Evolutionary conservation across 2,329 filamentous ascomycete genomes (phyloP).

Genomic region (Penicillium sp.): DNA sequence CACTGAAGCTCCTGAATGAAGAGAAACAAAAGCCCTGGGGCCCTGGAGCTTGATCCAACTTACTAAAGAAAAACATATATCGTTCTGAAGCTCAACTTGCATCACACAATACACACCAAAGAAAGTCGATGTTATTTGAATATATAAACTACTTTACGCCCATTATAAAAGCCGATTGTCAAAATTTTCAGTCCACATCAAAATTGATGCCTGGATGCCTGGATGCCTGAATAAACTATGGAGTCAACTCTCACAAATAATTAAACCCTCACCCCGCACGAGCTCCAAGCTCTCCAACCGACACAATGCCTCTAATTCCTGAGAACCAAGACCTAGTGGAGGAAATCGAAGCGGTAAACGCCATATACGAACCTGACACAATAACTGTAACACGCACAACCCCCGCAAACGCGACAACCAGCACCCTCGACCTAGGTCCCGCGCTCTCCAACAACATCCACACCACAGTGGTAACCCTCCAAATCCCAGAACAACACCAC

Average conservation of each 20-base stretch:
- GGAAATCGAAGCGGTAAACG: conserved; percentile 50
- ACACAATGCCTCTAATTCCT: conserved; percentile 16
- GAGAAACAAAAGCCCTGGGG: too few relatives aligned
- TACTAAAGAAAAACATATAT: not conserved
- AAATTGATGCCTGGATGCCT: conserved; percentile 10
- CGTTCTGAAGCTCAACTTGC: not conserved
- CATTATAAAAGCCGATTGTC: not conserved
- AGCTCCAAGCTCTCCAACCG: conserved; percentile 3
- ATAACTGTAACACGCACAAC: conserved; percentile 45
- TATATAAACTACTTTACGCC: not conserved
- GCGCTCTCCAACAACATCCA: conserved; percentile 23
- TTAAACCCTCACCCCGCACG: conserved; percentile 2
- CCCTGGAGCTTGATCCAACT: not conserved
- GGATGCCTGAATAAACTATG: conserved; percentile 15
- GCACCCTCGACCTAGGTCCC: conserved; percentile 29
- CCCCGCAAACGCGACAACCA: conserved; percentile 21
- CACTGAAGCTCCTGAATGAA: too few relatives aligned
- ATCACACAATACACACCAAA: not conserved
- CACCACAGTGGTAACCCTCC: conserved; percentile 56
- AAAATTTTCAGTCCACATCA: not conserved
- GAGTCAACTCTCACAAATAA: conserved; percentile 12
- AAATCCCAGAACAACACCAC: conserved; percentile 59
- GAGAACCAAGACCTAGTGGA: conserved; percentile 43
- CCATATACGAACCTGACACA: conserved; percentile 64
- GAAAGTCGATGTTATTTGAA: not conserved